Base-by-base conservation (phyloP, 306 rosid species). In the Cicer yamashitae region DNA sequence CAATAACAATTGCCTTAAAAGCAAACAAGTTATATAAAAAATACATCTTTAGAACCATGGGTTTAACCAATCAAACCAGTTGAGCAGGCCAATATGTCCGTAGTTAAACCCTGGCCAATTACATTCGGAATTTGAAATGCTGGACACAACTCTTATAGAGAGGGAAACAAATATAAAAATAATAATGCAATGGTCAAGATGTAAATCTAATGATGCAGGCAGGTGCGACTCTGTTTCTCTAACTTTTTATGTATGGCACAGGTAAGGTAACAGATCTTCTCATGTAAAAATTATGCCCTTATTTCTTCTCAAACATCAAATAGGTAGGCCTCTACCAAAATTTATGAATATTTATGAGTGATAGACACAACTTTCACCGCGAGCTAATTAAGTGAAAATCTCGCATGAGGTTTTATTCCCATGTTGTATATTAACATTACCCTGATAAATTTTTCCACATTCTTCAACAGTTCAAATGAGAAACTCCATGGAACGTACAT, bases 11-110 rank as follows among this genome's bases (percentile, higher is more conserved):
- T 64, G 59, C 50, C 66, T 15, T 20, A 30, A 75, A 51, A 52
- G 67, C 52, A 82, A 67, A 53, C 14, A 41, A 17, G 38, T 11
- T 38, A 22, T 10, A 39, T 57, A 45, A 62, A 56, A 76, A 62
- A 63, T 14, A 8, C 40, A 50, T 37, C 39, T 63, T 70, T 63
- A 45, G 66, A 68, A 51, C 51, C 22, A 68, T 39, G 54, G 18
- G 77, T 69, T 20, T 47, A 44, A 69, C 60, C 38, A 41, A 76
- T 52, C 65, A 70, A 39, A 81, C 40, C 47, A 53, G 61, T 60
- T 52, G 53, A 62, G 65, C 77, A 40, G 68, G 61, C 46, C 73
- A 68, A 39, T 62, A 7, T 34, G 58, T 15, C 37, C 12, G 14
- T 45, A 74, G 68, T 22, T 47, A 74, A 47, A 34, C 3, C 48